phyloP scores from a whole-genome alignment of 2,329 filamentous ascomycete genomes.

The Leptodontidium sp. region DNA sequence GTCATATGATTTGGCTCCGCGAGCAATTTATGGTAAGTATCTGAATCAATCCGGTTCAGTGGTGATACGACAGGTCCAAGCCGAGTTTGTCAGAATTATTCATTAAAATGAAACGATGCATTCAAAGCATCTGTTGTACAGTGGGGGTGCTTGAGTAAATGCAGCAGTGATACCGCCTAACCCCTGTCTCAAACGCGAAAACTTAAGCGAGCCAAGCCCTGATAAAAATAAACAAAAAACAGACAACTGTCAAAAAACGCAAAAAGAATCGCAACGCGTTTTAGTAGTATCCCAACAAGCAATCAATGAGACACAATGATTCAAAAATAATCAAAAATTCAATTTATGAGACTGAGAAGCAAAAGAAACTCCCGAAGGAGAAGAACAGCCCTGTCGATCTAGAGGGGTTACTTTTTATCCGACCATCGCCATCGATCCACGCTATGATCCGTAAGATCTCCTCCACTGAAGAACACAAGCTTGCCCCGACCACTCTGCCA shows the following conservation, averaged over 20 bases:
- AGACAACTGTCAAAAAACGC: not conserved
- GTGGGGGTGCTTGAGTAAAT: too few species aligned
- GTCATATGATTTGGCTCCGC: too few species aligned
- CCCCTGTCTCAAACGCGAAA: too few species aligned
- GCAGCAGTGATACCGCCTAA: too few species aligned
- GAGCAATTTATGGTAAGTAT: too few species aligned
- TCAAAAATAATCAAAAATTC: not conserved
- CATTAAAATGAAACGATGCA: too few species aligned
- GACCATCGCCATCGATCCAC: slow-evolving; percentile 1
- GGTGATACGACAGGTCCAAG: too few species aligned
- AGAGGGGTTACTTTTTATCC: not conserved
- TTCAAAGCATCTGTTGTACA: too few species aligned
- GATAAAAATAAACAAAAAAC: not conserved
- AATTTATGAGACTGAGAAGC: not conserved
- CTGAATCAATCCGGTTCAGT: too few species aligned
- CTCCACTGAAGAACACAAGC: not conserved
- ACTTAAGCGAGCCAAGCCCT: not conserved
- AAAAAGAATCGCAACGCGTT: not conserved
- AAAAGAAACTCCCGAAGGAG: not conserved
- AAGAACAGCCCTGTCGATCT: not conserved
- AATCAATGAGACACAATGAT: too few species aligned
- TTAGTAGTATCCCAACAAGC: too few species aligned
- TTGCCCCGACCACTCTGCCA: slow-evolving; percentile 3
- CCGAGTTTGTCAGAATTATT: too few species aligned
- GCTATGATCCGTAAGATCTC: slow-evolving; percentile 9